Conservation (phyloP, 805 yeast genomes). For the Candida nanaspora region DNA sequence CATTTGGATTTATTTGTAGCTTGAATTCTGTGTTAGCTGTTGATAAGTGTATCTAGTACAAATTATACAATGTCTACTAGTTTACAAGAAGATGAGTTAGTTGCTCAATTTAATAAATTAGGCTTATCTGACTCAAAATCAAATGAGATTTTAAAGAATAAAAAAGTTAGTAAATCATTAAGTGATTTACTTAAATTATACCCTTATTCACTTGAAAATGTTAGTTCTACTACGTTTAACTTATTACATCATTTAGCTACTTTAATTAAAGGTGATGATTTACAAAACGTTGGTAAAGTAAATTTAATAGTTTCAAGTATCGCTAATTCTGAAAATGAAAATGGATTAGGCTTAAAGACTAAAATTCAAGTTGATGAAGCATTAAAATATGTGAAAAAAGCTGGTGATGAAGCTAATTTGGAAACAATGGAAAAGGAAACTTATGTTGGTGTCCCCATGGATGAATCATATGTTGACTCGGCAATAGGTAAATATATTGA, state of each 20-base stretch:
- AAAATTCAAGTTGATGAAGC: slow-evolving; percentile 77
- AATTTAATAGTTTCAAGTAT: slow-evolving; percentile 53
- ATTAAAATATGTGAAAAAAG: slow-evolving; percentile 57
- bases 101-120: slow-evolving; percentile 31
- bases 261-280: slow-evolving; percentile 52
- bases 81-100: slow-evolving; percentile 23
- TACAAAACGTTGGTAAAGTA: slow-evolving; percentile 43
- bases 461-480: slow-evolving; percentile 54
- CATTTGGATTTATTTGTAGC: too few relatives aligned
- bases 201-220: slow-evolving; percentile 37
- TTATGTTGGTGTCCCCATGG: slow-evolving; percentile 77
- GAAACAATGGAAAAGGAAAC: slow-evolving; percentile 54
- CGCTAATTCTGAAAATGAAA: slow-evolving; percentile 12
- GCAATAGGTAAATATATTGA: slow-evolving; percentile 56
- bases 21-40: too few relatives aligned
- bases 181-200: slow-evolving; percentile 48
- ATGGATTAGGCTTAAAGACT: slow-evolving; percentile 41
- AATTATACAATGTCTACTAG: not conserved
- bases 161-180: slow-evolving; percentile 71
- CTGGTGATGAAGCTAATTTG: slow-evolving; percentile 35
- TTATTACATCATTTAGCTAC: slow-evolving; percentile 75
- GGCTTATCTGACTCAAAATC: slow-evolving; percentile 72
- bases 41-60: not conserved
- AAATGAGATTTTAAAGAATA: slow-evolving; percentile 77
- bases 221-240: slow-evolving; percentile 40